Percentiles rank a stretch among this genome's conserved stretches.
Conservation (phyloP, 2,329 filamentous ascomycete genomes). For the Calonectria hawksworthii region DNA sequence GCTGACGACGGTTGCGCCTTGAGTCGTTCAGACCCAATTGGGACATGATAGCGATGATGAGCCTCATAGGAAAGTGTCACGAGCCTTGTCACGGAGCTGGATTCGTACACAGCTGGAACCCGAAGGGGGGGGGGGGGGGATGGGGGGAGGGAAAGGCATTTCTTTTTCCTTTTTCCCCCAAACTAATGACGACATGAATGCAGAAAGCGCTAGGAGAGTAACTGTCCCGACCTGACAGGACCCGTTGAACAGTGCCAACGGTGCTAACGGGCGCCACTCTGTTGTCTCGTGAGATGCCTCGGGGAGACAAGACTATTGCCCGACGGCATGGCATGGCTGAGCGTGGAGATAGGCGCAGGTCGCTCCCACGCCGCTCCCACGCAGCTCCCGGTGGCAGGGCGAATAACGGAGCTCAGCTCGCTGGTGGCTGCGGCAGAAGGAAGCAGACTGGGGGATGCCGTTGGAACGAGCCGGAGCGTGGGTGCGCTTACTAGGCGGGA, state of each 20-base stretch:
- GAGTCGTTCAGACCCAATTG: neutral
- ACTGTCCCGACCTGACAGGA: neutral
- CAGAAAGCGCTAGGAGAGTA: neutral
- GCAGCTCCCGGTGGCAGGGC: neutral
- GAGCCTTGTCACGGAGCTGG: neutral
- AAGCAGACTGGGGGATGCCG: neutral
- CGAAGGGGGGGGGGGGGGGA: neutral
- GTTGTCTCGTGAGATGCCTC: neutral
- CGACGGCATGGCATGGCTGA: conserved; percentile 7
- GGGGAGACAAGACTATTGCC: conserved; percentile 9
- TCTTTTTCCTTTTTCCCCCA: neutral
- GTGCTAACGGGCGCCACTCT: neutral
- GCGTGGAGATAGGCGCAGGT: neutral
- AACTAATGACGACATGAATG: neutral
- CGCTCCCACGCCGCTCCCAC: neutral
- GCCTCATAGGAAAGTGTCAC: conserved; percentile 14
- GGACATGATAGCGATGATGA: conserved; percentile 9
- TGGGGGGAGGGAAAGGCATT: neutral
- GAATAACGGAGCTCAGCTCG: neutral
- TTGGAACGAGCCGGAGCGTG: neutral
- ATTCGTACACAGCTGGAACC: neutral
- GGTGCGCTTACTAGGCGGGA: neutral
- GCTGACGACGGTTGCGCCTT: conserved; percentile 1
- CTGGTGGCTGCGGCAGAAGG: neutral
- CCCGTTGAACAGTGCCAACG: conserved; percentile 2